Percentiles rank a stretch among this genome's conserved stretches.
Evolutionary conservation across 305 asterid genomes (phyloP).

Genomic region (Ajuga reptans): DNA sequence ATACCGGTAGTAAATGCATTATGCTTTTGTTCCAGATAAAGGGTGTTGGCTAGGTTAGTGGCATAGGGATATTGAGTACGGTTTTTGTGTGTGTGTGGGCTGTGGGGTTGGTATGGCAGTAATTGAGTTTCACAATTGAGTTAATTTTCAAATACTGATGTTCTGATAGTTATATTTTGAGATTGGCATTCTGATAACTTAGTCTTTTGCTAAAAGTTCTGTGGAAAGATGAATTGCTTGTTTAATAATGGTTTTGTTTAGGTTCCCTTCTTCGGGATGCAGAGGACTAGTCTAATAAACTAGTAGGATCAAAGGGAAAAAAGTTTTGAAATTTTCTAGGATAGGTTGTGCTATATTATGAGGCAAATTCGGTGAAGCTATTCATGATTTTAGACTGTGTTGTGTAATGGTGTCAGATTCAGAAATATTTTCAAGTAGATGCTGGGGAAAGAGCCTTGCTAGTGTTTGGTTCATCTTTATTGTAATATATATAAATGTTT

Average conservation of each 20-base stretch:
- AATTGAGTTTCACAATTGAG: neutral
- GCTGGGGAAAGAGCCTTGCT: too few relatives aligned
- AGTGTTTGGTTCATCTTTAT: neutral
- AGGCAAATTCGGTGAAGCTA: neutral
- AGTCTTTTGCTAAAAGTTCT: neutral
- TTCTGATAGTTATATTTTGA: neutral
- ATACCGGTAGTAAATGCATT: too few relatives aligned
- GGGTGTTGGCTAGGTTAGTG: constrained; percentile 9
- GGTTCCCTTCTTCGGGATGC: too few relatives aligned
- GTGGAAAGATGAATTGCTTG: neutral
- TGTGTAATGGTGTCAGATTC: constrained; percentile 12
- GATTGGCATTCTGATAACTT: neutral
- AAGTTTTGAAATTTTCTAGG: neutral
- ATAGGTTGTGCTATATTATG: neutral
- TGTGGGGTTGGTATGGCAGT: neutral
- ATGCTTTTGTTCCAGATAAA: neutral
- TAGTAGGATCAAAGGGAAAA: too few relatives aligned
- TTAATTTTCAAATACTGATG: neutral
- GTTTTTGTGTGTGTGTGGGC: neutral
- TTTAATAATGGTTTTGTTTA: too few relatives aligned
- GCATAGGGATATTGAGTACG: neutral
- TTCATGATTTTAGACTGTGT: constrained; percentile 1
- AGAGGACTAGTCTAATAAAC: too few relatives aligned
- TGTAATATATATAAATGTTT: neutral
- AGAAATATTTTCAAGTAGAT: neutral